Evolutionary conservation across 495 filamentous ascomycete species (phyloP), one percentile per base, ranked within the genome.

Genomic region (Apodospora peruviana): DNA sequence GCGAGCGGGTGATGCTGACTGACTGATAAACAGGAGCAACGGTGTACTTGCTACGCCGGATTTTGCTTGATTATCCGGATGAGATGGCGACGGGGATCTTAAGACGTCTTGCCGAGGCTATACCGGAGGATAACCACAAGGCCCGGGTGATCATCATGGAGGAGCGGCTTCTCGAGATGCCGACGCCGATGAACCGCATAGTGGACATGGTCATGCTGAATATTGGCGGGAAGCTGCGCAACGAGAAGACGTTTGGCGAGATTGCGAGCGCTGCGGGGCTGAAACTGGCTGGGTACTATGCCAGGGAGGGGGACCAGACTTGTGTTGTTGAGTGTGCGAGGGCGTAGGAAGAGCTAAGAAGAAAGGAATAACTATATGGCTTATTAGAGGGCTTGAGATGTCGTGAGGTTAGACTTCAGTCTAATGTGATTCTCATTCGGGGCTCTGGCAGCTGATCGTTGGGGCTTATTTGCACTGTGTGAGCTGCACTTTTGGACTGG

Each of bases 11-110:
- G 2, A 38, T 38, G 17, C 17, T n/a, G 17, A 11, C 36, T 39
- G 21, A 55, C 10, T 29, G 23, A 7, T 32, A 2, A 3, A 21
- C 47, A 74, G 75, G 71, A 11, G 77, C 78, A 0, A 47, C 66
- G 4, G 65, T 69, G 0, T 81, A 80, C 54, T 69, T 72, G 48
- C 59, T 76, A 29, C 72, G 76, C 19, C 58, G 68, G n/a, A 65
- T 79, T 2, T 58, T 81, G 0, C 75, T 81, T 42, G 72, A 81
- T 53, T 80, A 74, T 59, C 59, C 71, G 3, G 75, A 79, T 29
- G 12, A 38, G 3, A 45, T 58, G 2, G 64, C 66, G 24, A 45
- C 41, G 0, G 51, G 55, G 0, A 79, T 80, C 23, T 56, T 79
- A 10, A 49, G 49, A 3, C 58, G 54, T 1, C 46, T 77, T 5